Conservation (phyloP, 108 stramenopile genomes). For the Nannochloropsis salina region DNA sequence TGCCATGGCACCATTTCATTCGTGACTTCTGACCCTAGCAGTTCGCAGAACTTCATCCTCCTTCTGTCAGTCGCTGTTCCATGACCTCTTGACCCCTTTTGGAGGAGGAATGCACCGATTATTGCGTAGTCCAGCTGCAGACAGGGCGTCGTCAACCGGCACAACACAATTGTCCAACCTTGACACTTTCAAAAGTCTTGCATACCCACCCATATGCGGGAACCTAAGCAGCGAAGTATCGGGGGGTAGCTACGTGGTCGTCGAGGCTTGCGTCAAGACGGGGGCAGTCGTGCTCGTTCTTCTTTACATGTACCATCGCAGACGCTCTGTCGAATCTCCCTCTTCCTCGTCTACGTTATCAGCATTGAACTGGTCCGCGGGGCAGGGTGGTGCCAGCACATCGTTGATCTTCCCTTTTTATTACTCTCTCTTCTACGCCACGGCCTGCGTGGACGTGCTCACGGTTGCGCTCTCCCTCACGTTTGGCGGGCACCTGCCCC, state of each 20-base stretch:
- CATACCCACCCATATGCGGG: not conserved
- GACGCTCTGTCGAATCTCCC: not conserved
- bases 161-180: no score
- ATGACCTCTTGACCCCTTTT: no score
- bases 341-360: not conserved
- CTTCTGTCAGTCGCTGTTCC: no score
- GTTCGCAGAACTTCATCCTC: no score
- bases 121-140: not conserved
- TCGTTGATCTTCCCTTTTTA: conserved; percentile 1
- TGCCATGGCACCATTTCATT: no score
- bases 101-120: not conserved
- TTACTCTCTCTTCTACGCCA: not conserved
- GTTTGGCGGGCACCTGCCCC: not conserved
- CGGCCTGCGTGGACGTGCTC: not conserved
- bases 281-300: not conserved
- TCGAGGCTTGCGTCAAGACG: conserved; percentile 16
- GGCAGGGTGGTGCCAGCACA: not conserved
- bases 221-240: not conserved
- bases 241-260: not conserved
- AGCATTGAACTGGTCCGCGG: not conserved
- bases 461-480: not conserved
- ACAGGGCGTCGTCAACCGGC: no score
- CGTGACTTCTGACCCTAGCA: no score
- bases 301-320: conserved; percentile 1
- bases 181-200: not conserved